These are phyloP conservation scores for Casuarina glauca DNA, from an alignment of 306 rosid species.

Conservation along the genomic window DNA sequence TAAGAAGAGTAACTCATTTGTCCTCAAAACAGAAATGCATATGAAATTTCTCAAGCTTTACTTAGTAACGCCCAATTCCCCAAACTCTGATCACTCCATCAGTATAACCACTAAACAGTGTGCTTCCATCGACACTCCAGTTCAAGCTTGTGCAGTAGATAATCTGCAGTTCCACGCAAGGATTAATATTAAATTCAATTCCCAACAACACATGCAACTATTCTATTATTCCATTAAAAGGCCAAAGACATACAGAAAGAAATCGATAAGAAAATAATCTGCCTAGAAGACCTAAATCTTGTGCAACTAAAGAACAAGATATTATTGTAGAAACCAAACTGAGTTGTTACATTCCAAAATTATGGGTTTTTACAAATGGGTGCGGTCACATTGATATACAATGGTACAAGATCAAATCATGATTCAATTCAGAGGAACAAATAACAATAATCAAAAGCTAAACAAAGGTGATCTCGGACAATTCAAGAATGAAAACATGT, in stretches of 20 bases:
- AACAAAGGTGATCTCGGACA: neutral
- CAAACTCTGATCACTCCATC: conserved; percentile 96
- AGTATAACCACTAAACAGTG: conserved; percentile 91
- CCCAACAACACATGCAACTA: neutral
- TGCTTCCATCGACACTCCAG: conserved; percentile 98
- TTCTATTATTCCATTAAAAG: neutral
- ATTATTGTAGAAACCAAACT: too few species aligned
- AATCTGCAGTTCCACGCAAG: conserved; percentile 38
- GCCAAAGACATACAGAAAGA: neutral
- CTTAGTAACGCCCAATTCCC: conserved; percentile 79
- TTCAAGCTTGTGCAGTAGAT: conserved; percentile 87
- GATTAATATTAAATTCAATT: neutral
- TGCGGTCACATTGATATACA: too few species aligned
- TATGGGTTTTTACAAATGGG: too few species aligned
- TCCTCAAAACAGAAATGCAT: conserved; percentile 37
- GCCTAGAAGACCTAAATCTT: too few species aligned
- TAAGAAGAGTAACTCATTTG: conserved; percentile 35
- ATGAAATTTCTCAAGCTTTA: conserved; percentile 3
- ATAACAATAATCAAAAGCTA: neutral
- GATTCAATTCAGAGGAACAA: too few species aligned
- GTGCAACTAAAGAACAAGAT: too few species aligned
- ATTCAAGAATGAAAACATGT: neutral
- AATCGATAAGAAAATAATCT: too few species aligned
- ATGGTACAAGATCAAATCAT: too few species aligned
- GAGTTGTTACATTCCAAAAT: too few species aligned